Evolutionary conservation across 768 basidiomycete genomes (phyloP), one percentile per base, ranked within the genome.

Genomic region (Paxillus rubicundulus): DNA sequence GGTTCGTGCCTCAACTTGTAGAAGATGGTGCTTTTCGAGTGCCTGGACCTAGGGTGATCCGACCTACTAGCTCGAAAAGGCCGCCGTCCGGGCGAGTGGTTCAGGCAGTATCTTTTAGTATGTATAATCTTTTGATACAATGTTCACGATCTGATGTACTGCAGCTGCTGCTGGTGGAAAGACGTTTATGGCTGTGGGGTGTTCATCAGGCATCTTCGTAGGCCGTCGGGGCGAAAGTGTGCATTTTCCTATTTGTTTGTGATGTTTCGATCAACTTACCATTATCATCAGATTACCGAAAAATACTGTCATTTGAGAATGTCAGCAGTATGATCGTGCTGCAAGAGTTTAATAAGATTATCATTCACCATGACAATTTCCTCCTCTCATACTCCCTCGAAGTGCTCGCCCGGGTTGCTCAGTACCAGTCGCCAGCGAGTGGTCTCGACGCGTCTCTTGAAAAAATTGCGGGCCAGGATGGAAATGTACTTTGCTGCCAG

Each of bases 321-420:
- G 76, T 82, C 17, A 77, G 73, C 3, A 76, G 78, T 13, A 73
- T 93, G 33, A 73, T 81, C 7, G 82, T 82, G 0, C 66, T 92
- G 16, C 80, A 79, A 54, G 67, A 73, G 0, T 84, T 81, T 65
- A 84, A 87, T 64, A 85, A 82, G 59, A 77, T 93, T 50, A 65
- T 92, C 36, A 74, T 92, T 3, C 83, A 86, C 36, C 73, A 76
- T 13, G 84, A 87, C 47, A 70, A 68, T 9, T 74, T 76, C 1
- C 69, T 93, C 4, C 56, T 80, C 18, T 78, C 86, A 0, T 92
- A 88, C 62, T 85, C 87, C 1, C 74, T 92, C 9, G 87, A 89
- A 52, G 64, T 84, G n/a, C 69, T 92, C 39, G 82, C 80, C 0
- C 80, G 82, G 20, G 76, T 86, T 10, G 80, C 77, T 8, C 70